Evolutionary conservation across 768 basidiomycete genomes (phyloP), one percentile per base, ranked within the genome.

Genomic region (Kwoniella sp.): DNA sequence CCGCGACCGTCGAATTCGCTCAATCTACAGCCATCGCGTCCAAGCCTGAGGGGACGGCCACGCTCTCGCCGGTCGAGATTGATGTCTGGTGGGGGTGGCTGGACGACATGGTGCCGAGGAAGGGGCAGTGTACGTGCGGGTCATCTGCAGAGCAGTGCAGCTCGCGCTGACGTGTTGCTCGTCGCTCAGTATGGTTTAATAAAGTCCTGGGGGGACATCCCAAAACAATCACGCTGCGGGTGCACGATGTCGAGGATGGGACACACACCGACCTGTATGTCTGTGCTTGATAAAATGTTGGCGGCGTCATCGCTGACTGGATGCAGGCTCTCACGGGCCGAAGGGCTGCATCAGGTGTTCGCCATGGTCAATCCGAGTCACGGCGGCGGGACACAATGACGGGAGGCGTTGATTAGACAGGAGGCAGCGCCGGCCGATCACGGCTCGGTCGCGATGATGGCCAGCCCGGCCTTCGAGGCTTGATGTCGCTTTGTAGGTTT

Each of bases 261-360:
- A 62, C 67, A 51, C 69, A 70, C 41, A 62, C 57, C 11, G 61
- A 70, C 48, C 37, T 70, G 69, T 67, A 27, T 59, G 68, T 63
- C n/a, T n/a, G n/a, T n/a, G n/a, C n/a, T n/a, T n/a, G n/a, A n/a
- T n/a, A n/a, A n/a, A n/a, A n/a, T n/a, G n/a, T n/a, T n/a, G n/a
- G n/a, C n/a, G n/a, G n/a, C n/a, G n/a, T n/a, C n/a, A n/a, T n/a
- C n/a, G n/a, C n/a, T n/a, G n/a, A n/a, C n/a, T n/a, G n/a, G n/a
- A n/a, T n/a, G n/a, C 29, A 65, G 63, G 11, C 31, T 61, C 53
- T 50, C 56, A 15, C 47, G 57, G 23, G 14, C 19, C 12, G 63
- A 65, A 31, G 63, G 63, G n/a, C 54, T 65, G 43, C 61, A 61
- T 40, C 51, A 62, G 38, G 57, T 60, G 1, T 51, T 59, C 26